Conservation (phyloP, 78 protist species). For the Dictyostelium citrinum region DNA sequence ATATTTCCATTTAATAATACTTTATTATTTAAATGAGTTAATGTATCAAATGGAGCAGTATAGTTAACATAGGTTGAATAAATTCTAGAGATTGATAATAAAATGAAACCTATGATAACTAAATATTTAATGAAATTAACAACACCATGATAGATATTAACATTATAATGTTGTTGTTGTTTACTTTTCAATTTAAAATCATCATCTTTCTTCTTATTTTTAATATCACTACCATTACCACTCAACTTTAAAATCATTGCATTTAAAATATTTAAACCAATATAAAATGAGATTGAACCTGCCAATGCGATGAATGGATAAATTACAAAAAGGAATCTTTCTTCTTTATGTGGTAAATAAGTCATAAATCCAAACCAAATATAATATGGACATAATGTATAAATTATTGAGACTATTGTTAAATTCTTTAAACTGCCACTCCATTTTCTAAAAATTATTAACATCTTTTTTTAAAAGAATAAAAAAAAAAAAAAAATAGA, state of each 20-base stretch:
- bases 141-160: neutral
- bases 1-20: slow-evolving; percentile 7
- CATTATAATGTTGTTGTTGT: slow-evolving; percentile 1
- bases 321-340: slow-evolving; percentile 81
- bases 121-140: neutral
- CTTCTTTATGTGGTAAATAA: slow-evolving; percentile 90
- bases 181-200: neutral
- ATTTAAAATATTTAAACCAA: neutral
- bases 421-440: neutral
- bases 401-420: neutral
- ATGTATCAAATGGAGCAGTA: slow-evolving; percentile 71
- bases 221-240: neutral
- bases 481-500: neutral
- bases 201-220: neutral
- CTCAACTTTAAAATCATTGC: neutral
- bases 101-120: neutral
- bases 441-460: slow-evolving; percentile 5
- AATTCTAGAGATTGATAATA: slow-evolving; percentile 53
- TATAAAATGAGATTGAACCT: slow-evolving; percentile 54
- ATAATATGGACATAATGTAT: slow-evolving; percentile 41
- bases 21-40: neutral
- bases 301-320: slow-evolving; percentile 82
- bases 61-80: slow-evolving; percentile 59
- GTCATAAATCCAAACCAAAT: slow-evolving; percentile 83
- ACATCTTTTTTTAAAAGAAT: neutral